A percentile compares a stretch with the other conserved stretches of the same genome.
Conservation (phyloP, 139 green algal species). For the Ostreobium quekettii region DNA sequence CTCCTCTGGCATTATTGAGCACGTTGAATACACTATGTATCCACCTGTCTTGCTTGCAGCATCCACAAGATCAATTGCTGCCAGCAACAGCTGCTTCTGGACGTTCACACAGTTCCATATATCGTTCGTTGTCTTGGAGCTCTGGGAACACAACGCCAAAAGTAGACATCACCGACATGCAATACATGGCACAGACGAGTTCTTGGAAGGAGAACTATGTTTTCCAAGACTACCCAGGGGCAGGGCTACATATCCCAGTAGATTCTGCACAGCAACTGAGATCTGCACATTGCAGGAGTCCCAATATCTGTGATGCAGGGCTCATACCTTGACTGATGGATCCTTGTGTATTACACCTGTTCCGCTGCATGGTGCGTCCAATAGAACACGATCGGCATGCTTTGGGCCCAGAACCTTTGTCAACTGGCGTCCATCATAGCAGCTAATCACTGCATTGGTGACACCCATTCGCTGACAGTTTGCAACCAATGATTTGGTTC, state of each 20-base stretch:
- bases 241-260: too few species aligned
- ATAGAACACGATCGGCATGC: conserved; percentile 83
- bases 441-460: conserved; percentile 90
- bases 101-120: conserved; percentile 87
- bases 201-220: too few species aligned
- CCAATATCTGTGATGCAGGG: too few species aligned
- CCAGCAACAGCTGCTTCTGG: conserved; percentile 96
- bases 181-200: too few species aligned
- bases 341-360: conserved; percentile 97
- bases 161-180: background rate
- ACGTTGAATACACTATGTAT: conserved; percentile 95
- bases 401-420: conserved; percentile 60
- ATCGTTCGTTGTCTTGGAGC: conserved; percentile 72
- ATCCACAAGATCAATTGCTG: conserved; percentile 94
- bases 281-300: too few species aligned
- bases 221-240: too few species aligned
- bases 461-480: conserved; percentile 95
- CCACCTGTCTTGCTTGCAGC: conserved; percentile 70
- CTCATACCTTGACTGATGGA: conserved; percentile 75
- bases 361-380: conserved; percentile 95
- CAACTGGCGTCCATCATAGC: conserved; percentile 86
- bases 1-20: conserved; percentile 96
- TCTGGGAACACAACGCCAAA: conserved; percentile 19
- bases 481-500: conserved; percentile 80
- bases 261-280: too few species aligned